Evolutionary conservation across 2,329 filamentous ascomycete species (phyloP).

Genomic region (Aspergillus eucalypticola): DNA sequence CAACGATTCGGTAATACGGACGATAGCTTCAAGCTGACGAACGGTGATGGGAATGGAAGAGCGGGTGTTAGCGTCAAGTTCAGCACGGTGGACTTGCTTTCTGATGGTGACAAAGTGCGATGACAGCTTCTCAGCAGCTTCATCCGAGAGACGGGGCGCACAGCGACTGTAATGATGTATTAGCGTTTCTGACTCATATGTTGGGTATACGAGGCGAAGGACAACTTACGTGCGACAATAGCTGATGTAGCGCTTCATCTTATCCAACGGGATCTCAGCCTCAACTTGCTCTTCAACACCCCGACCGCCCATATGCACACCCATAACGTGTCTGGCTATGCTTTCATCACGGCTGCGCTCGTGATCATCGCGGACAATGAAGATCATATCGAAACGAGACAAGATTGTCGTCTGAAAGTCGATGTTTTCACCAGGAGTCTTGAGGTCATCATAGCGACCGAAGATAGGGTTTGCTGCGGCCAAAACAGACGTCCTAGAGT

Average conservation of each 20-base stretch:
- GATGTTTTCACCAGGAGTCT: slow-evolving; percentile 96
- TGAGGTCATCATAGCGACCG: slow-evolving; percentile 96
- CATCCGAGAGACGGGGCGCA: slow-evolving; percentile 83
- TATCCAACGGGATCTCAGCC: slow-evolving; percentile 88
- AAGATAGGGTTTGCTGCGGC: slow-evolving; percentile 98
- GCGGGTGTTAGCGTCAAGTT: slow-evolving; percentile 84
- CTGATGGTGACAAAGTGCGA: slow-evolving; percentile 97
- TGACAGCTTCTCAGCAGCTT: slow-evolving; percentile 92
- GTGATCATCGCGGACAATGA: slow-evolving; percentile 96
- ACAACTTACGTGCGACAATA: slow-evolving; percentile 85
- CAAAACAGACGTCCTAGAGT: slow-evolving; percentile 90
- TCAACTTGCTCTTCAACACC: slow-evolving; percentile 79
- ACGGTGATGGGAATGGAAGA: slow-evolving; percentile 97
- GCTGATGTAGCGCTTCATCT: slow-evolving; percentile 95
- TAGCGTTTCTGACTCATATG: background rate
- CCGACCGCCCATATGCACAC: slow-evolving; percentile 89
- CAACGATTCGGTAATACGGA: slow-evolving; percentile 93
- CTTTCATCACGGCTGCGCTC: slow-evolving; percentile 84
- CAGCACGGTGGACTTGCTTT: slow-evolving; percentile 86
- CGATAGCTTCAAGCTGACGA: slow-evolving; percentile 93
- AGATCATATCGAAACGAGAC: slow-evolving; percentile 99
- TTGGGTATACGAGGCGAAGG: background rate
- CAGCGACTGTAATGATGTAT: slow-evolving; percentile 64
- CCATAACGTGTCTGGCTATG: slow-evolving; percentile 96
- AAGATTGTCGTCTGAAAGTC: slow-evolving; percentile 98